These are phyloP conservation scores for Coemansia reversa DNA, from an alignment of 192 early-diverging fungal genomes.

Conservation along the genomic window DNA sequence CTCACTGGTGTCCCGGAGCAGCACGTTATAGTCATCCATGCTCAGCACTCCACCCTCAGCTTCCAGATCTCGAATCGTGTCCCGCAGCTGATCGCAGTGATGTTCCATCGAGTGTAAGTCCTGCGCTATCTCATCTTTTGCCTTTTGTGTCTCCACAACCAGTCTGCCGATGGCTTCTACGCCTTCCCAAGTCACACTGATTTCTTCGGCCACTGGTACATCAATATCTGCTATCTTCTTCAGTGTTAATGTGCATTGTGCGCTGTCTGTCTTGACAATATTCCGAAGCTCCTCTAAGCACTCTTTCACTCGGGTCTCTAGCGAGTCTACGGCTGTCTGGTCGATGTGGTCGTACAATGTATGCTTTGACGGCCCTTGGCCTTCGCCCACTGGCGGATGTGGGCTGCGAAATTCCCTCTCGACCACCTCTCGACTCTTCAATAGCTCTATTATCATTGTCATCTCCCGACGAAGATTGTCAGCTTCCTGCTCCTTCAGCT, in stretches of 20 bases:
- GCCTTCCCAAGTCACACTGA: slow-evolving; percentile 49
- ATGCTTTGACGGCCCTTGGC: slow-evolving; percentile 14
- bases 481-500: slow-evolving; percentile 29
- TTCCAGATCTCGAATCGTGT: slow-evolving; percentile 46
- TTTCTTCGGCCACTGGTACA: slow-evolving; percentile 38
- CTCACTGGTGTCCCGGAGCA: slow-evolving; percentile 46
- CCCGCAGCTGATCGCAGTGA: slow-evolving; percentile 52
- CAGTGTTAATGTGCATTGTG: slow-evolving; percentile 17
- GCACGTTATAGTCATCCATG: slow-evolving; percentile 49
- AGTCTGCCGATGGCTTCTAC: slow-evolving; percentile 29
- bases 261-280: slow-evolving; percentile 15
- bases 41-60: slow-evolving; percentile 42
- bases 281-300: slow-evolving; percentile 22
- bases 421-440: slow-evolving; percentile 45
- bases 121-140: slow-evolving; percentile 36
- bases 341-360: slow-evolving; percentile 56
- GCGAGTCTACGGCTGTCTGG: slow-evolving; percentile 40
- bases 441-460: slow-evolving; percentile 45
- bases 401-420: slow-evolving; percentile 45
- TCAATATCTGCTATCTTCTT: slow-evolving; percentile 13
- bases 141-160: slow-evolving; percentile 33
- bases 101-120: slow-evolving; percentile 42
- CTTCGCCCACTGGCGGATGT: slow-evolving; percentile 1
- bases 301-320: slow-evolving; percentile 18
- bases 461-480: slow-evolving; percentile 37